Conservation (phyloP, 352 stramenopile genomes). For the Globisporangium viniferum region DNA sequence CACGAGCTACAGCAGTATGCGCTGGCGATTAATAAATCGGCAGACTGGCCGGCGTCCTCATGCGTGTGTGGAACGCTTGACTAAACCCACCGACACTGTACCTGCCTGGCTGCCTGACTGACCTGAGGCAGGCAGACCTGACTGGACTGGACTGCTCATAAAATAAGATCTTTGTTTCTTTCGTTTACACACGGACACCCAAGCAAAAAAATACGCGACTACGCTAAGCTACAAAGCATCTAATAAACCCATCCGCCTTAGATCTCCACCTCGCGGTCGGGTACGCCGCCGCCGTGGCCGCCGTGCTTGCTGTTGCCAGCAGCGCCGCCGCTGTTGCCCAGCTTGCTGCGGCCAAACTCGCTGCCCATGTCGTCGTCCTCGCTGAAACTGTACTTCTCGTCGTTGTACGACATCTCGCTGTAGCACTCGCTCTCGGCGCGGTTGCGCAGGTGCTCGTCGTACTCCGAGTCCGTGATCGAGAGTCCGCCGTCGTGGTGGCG, state of each 20-base stretch:
- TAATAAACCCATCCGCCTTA: slow-evolving; percentile 21
- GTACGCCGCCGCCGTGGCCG: slow-evolving; percentile 7
- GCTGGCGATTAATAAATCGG: background rate
- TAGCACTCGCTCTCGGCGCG: slow-evolving; percentile 64
- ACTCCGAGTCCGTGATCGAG: slow-evolving; percentile 73
- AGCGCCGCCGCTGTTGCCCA: slow-evolving; percentile 10
- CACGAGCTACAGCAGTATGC: background rate
- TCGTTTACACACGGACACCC: background rate
- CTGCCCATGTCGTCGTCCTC: slow-evolving; percentile 35
- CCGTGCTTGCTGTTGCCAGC: background rate
- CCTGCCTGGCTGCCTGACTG: background rate
- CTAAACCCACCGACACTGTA: background rate
- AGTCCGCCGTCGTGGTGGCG: slow-evolving; percentile 30
- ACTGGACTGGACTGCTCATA: background rate
- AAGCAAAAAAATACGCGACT: slow-evolving; percentile 9
- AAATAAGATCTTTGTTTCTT: slow-evolving; percentile 6
- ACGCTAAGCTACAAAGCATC: background rate
- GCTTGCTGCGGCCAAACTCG: slow-evolving; percentile 22
- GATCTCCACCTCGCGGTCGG: slow-evolving; percentile 66
- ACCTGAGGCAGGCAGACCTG: background rate
- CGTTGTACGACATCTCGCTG: slow-evolving; percentile 82
- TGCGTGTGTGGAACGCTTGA: background rate
- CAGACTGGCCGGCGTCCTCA: background rate
- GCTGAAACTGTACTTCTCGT: slow-evolving; percentile 77
- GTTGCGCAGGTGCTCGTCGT: slow-evolving; percentile 44